A percentile compares a stretch with the other conserved stretches of the same genome.
These are phyloP conservation scores for Blastomyces gilchristii DNA, from an alignment of 2,329 filamentous ascomycete genomes.

Conservation along the genomic window DNA sequence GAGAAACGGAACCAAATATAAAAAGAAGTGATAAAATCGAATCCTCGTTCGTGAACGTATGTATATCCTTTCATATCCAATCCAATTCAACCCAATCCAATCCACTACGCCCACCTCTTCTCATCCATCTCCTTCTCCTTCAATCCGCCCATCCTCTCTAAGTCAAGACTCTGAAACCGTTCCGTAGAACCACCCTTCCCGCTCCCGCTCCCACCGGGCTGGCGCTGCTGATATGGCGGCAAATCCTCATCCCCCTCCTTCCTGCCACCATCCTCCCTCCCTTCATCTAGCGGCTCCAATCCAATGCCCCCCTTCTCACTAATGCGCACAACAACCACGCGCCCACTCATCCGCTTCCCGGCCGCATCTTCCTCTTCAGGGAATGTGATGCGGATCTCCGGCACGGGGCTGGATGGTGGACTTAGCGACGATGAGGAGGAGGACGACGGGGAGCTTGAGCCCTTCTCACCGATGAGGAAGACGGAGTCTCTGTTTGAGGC, in stretches of 20 bases:
- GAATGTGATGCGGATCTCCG: conserved; percentile 97
- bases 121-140: conserved; percentile 66
- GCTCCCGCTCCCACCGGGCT: conserved; percentile 40
- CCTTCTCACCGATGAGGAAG: conserved; percentile 69
- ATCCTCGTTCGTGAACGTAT: neutral
- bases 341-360: conserved; percentile 70
- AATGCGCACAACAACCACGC: conserved; percentile 83
- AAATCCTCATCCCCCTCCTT: conserved; percentile 32
- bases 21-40: neutral
- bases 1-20: neutral
- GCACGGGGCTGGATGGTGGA: conserved; percentile 72
- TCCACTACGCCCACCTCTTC: conserved; percentile 26
- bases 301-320: conserved; percentile 78
- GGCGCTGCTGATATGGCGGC: conserved; percentile 82
- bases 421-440: conserved; percentile 69
- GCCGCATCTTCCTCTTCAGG: conserved; percentile 76
- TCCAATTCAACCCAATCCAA: neutral
- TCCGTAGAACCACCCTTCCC: conserved; percentile 25
- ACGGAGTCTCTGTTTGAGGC: conserved; percentile 55
- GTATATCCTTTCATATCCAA: neutral
- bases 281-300: conserved; percentile 66
- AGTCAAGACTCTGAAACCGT: conserved; percentile 86
- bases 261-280: neutral
- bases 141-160: conserved; percentile 85
- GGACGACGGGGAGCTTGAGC: conserved; percentile 63